These are phyloP conservation scores for Taxawa tesnikishii DNA, from an alignment of 2,329 filamentous ascomycete genomes.

Conservation along the genomic window DNA sequence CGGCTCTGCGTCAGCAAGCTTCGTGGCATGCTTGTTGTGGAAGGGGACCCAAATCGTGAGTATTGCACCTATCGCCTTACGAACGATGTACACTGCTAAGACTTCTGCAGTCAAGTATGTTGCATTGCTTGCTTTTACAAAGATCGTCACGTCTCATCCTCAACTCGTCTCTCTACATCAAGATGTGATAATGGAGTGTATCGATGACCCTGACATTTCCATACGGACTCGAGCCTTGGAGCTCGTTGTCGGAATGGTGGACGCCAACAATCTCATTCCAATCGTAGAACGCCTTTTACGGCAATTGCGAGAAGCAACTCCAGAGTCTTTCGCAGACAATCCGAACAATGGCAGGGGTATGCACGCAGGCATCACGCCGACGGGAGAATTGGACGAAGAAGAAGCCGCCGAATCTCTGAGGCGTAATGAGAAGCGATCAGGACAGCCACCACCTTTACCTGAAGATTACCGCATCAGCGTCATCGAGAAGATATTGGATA, in stretches of 20 bases:
- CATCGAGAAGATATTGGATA: slow-evolving; percentile 68
- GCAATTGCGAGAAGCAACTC: slow-evolving; percentile 60
- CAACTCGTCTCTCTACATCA: slow-evolving; percentile 83
- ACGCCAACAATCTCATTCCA: slow-evolving; percentile 66
- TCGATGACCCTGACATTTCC: slow-evolving; percentile 90
- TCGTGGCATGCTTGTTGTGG: slow-evolving; percentile 83
- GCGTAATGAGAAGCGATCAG: slow-evolving; percentile 35
- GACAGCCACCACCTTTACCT: slow-evolving; percentile 52
- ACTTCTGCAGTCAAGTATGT: slow-evolving; percentile 78
- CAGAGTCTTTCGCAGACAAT: slow-evolving; percentile 35
- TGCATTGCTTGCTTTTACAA: slow-evolving; percentile 86
- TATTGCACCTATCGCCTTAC: slow-evolving; percentile 12
- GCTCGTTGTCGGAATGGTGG: slow-evolving; percentile 88
- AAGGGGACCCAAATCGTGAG: slow-evolving; percentile 86
- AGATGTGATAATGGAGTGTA: slow-evolving; percentile 91
- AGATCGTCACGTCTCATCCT: slow-evolving; percentile 81
- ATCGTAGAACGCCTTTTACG: slow-evolving; percentile 80
- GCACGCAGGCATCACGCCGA: slow-evolving; percentile 30
- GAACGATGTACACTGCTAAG: neutral
- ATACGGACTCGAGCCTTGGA: slow-evolving; percentile 89
- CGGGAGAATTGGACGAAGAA: slow-evolving; percentile 45
- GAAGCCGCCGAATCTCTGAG: slow-evolving; percentile 43
- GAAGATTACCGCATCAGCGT: slow-evolving; percentile 79
- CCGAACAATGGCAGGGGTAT: slow-evolving; percentile 33
- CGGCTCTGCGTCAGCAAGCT: slow-evolving; percentile 85